Conservation (phyloP, 192 early-diverging fungal genomes). For the Backusella parvicylindrica region DNA sequence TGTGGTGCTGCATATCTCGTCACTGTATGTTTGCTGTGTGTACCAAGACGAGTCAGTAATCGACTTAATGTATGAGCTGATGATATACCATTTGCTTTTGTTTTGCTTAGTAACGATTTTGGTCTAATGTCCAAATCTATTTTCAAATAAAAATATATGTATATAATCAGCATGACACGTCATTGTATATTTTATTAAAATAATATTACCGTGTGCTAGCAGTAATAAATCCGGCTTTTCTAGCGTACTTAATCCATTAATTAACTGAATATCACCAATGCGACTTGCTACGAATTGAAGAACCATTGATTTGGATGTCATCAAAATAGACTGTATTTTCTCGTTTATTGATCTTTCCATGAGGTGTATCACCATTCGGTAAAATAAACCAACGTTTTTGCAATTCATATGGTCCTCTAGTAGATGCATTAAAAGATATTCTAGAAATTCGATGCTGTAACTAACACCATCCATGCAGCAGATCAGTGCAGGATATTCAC, state of each 20-base stretch:
- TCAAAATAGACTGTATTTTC: background rate
- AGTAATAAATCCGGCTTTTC: background rate
- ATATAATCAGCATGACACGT: background rate
- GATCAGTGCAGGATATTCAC: conserved; percentile 26
- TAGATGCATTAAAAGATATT: conserved; percentile 20
- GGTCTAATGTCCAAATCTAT: conserved; percentile 9
- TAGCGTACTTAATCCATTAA: background rate
- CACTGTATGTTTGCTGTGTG: background rate
- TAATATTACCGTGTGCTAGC: background rate
- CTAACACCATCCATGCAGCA: conserved; percentile 32
- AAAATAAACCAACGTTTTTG: conserved; percentile 18
- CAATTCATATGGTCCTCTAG: conserved; percentile 27
- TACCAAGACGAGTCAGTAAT: background rate
- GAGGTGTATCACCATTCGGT: conserved; percentile 1
- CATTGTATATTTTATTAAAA: background rate
- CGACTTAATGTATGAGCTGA: background rate
- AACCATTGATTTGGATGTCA: conserved; percentile 1
- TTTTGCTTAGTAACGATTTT: background rate
- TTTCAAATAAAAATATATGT: background rate
- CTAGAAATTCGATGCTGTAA: conserved; percentile 24
- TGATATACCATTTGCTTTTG: background rate
- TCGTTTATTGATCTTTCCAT: background rate
- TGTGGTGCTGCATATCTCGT: background rate
- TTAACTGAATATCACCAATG: background rate
- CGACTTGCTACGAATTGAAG: background rate